Conservation (phyloP, 2,329 filamentous ascomycete species). For the Coleophoma cylindrospora region DNA sequence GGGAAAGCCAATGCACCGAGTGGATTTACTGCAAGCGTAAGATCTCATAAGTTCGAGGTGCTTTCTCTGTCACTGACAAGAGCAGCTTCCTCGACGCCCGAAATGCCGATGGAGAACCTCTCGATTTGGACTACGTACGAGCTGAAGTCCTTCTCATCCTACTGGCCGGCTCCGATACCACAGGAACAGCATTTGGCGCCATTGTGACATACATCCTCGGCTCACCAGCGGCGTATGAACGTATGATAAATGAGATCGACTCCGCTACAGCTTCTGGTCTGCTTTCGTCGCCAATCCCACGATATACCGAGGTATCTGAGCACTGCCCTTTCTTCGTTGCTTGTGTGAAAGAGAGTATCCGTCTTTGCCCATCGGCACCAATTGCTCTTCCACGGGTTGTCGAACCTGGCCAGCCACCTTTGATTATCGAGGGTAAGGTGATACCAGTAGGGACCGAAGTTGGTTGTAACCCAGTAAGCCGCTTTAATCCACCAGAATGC, state of each 20-base stretch:
- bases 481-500: too few relatives aligned
- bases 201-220: conserved; percentile 38
- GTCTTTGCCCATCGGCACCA: conserved; percentile 43
- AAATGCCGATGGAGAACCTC: conserved; percentile 21
- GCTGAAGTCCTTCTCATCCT: conserved; percentile 24
- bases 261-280: conserved; percentile 26
- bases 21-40: conserved; percentile 49
- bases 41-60: conserved; percentile 1
- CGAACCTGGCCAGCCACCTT: conserved; percentile 15
- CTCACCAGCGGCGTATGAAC: conserved; percentile 34
- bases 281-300: conserved; percentile 28
- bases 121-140: conserved; percentile 12
- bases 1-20: conserved; percentile 32
- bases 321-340: conserved; percentile 42
- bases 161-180: conserved; percentile 47
- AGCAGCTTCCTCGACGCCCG: conserved; percentile 29
- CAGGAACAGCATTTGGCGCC: conserved; percentile 43
- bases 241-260: conserved; percentile 42
- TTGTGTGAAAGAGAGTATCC: conserved; percentile 44
- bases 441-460: conserved; percentile 55
- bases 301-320: conserved; percentile 36
- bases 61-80: not conserved
- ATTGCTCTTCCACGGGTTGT: conserved; percentile 45
- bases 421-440: not conserved
- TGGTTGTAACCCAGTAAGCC: conserved; percentile 51